Evolutionary conservation across 2,329 filamentous ascomycete species (phyloP), one percentile per base, ranked within the genome.

Genomic region (Rachicladosporium sp.): DNA sequence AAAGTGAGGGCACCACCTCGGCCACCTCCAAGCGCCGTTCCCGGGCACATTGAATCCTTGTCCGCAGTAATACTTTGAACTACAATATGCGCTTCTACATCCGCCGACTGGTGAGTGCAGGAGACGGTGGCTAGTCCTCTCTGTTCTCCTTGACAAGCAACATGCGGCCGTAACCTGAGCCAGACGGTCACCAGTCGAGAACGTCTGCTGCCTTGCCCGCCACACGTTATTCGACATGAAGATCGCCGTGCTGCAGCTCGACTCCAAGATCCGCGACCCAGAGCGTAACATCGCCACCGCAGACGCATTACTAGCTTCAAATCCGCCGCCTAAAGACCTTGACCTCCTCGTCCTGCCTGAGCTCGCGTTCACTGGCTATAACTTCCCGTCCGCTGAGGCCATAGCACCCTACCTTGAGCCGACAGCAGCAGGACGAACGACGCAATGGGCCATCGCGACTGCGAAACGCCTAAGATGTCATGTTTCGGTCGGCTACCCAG

Each of bases 291-390:
- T 88, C 34, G 73, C 71, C 46, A 71, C 71, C 11, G 82, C 82
- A 44, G 77, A 87, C 47, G 60, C 68, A 0, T 67, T 88, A 3
- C 62, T 89, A 8, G 67, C 0, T 61, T 69, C 4, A 62, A 68
- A 0, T 1, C 62, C 40, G 30, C 38, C 34, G 36, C 35, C 42
- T 19, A 13, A 32, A 7, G 43, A 70, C 11, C 54, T 88, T 1
- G 80, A 86, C 53, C 68, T 88, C 27, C 65, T 91, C 0, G 74
- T 89, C 0, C 62, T 89, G 0, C 82, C 84, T 0, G 84, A 89
- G 55, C 63, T 89, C 57, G 80, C 83, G 1, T 86, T 89, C 53
- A 71, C 54, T 76, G 81, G 84, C 27, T 91, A 88, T 64, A 87
- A 87, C 56, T 89, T 88, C 63, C 70, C 73, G 32, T 81, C 78